Percentiles rank a stretch among this genome's conserved stretches.
phyloP scores from a whole-genome alignment of 2,329 filamentous ascomycete genomes.

The Cladosporium sp. region DNA sequence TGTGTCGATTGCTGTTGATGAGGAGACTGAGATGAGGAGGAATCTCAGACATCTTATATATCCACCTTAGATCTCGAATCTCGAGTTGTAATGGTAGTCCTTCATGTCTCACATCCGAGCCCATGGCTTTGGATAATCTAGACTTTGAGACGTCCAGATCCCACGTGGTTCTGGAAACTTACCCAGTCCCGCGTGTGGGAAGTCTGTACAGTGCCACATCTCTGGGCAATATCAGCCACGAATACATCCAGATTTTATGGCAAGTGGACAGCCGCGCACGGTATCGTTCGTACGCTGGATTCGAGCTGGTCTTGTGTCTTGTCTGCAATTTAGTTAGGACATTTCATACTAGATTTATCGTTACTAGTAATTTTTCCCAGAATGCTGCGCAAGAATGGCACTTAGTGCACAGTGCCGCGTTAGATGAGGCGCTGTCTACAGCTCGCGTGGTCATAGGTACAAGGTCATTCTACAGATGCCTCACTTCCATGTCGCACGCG shows the following conservation, averaged over 20 bases:
- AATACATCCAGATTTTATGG: conserved; percentile 1
- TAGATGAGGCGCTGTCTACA: not conserved
- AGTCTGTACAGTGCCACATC: conserved; percentile 10
- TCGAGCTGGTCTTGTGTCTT: not conserved
- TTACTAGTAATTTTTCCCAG: not conserved
- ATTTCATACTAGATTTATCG: not conserved
- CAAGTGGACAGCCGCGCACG: not conserved
- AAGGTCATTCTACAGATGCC: not conserved
- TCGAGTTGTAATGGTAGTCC: not conserved
- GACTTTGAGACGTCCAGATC: conserved; percentile 2
- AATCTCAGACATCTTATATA: not conserved
- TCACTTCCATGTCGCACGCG: not conserved
- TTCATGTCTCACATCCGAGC: not conserved
- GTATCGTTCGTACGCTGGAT: not conserved
- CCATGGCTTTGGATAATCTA: not conserved
- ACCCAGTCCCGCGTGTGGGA: not conserved
- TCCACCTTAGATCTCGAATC: not conserved
- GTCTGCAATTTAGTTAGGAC: not conserved
- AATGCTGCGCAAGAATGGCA: not conserved
- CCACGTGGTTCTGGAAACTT: conserved; percentile 17
- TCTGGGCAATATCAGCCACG: not conserved
- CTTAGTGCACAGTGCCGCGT: not conserved
- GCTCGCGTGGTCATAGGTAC: not conserved
- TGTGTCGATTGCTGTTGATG: conserved; percentile 6
- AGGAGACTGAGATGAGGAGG: not conserved